phyloP scores from a whole-genome alignment of 306 rosid species.

The Quercus engelmannii region DNA sequence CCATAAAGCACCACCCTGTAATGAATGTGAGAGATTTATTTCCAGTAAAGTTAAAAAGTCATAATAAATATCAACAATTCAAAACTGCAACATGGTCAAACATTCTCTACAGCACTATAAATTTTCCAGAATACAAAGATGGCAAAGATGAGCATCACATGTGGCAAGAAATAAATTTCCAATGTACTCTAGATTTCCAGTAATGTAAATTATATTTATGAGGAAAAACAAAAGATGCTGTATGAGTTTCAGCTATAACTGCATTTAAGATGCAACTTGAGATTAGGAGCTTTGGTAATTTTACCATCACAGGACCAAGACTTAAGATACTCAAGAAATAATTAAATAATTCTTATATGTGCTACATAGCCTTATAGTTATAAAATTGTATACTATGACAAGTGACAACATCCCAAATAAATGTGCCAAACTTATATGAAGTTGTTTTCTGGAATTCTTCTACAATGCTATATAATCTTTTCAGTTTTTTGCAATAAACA shows the following conservation, averaged over 20 bases:
- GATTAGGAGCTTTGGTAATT: not conserved
- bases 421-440: too few species aligned
- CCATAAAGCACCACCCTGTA: conserved; percentile 95
- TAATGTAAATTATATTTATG: not conserved
- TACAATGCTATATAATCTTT: too few species aligned
- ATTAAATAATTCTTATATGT: too few species aligned
- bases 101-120: not conserved
- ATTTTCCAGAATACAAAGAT: not conserved
- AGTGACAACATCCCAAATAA: too few species aligned
- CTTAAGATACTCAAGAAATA: too few species aligned
- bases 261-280: not conserved
- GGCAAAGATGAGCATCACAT: not conserved
- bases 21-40: conserved; percentile 18
- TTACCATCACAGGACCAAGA: not conserved
- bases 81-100: not conserved
- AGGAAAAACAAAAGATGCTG: not conserved
- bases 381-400: too few species aligned
- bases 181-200: not conserved
- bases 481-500: too few species aligned
- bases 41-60: not conserved
- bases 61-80: not conserved
- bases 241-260: not conserved
- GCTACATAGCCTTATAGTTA: too few species aligned
- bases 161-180: not conserved
- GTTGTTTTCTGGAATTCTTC: too few species aligned